phyloP scores from a whole-genome alignment of 208 protist genomes.

The Crithidia thermophila region DNA sequence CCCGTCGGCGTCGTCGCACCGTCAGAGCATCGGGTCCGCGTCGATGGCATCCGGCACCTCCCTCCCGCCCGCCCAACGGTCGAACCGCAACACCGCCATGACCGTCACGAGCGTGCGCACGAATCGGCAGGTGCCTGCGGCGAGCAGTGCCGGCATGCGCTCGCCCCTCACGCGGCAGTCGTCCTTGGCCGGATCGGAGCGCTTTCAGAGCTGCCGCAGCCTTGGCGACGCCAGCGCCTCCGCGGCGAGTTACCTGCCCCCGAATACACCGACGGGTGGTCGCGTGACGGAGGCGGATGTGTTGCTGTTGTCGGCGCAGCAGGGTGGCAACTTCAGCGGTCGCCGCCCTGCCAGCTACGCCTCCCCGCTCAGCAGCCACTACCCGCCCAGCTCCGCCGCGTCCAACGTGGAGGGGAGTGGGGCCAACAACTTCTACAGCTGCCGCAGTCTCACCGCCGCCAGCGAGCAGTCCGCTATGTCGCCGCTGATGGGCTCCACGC shows the following conservation, averaged over 20 bases:
- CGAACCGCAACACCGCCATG: neutral
- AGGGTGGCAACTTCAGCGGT: constrained; percentile 7
- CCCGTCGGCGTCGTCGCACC: neutral
- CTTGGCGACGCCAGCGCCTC: constrained; percentile 12
- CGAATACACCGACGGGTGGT: neutral
- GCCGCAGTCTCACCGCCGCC: constrained; percentile 12
- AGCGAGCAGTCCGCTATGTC: constrained; percentile 1
- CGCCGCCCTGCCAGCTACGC: neutral
- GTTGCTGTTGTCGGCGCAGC: constrained; percentile 3
- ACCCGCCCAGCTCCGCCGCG: neutral
- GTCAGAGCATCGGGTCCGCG: neutral
- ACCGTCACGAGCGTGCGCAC: constrained; percentile 17
- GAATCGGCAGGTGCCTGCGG: constrained; percentile 10
- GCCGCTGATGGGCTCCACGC: neutral
- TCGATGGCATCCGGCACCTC: neutral
- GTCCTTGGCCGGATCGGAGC: constrained; percentile 18
- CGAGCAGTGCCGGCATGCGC: neutral
- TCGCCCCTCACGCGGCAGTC: constrained; percentile 18
- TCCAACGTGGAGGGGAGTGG: too few species aligned
- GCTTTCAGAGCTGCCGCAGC: constrained; percentile 27
- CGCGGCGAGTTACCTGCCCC: constrained; percentile 7
- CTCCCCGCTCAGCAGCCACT: constrained; percentile 5
- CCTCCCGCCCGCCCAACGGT: neutral
- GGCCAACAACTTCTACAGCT: constrained; percentile 12
- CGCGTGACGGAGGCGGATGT: constrained; percentile 8